Conservation (phyloP, 495 filamentous ascomycete species). For the Penicillium nucicola region DNA sequence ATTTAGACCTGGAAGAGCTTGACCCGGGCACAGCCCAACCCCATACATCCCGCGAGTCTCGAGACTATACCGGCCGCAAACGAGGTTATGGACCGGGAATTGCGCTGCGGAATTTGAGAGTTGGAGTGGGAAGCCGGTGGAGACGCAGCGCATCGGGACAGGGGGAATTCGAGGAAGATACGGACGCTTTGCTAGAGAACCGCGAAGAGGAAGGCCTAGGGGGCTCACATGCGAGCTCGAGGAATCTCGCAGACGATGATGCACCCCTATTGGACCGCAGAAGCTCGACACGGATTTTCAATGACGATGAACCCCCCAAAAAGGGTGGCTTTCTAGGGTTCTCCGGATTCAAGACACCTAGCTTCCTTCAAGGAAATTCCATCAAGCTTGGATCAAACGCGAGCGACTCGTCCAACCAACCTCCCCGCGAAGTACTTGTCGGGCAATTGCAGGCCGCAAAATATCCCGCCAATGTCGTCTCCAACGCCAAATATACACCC, state of each 20-base stretch:
- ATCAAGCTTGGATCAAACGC: constrained; percentile 4
- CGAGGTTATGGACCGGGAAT: constrained; percentile 57
- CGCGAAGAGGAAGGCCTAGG: constrained; percentile 38
- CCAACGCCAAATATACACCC: constrained; percentile 97
- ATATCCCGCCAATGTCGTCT: constrained; percentile 72
- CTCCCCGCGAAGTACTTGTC: constrained; percentile 43
- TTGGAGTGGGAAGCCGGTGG: constrained; percentile 63
- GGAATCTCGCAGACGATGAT: constrained; percentile 56
- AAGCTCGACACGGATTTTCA: constrained; percentile 27
- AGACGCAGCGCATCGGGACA: constrained; percentile 42
- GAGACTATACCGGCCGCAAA: constrained; percentile 37
- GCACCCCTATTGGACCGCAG: constrained; percentile 57
- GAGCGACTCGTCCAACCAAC: constrained; percentile 27
- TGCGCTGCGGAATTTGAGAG: constrained; percentile 67
- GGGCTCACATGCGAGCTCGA: constrained; percentile 48
- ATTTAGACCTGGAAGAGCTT: constrained; percentile 69
- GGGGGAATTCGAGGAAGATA: constrained; percentile 50
- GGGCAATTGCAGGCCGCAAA: constrained; percentile 40
- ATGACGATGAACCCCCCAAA: constrained; percentile 25
- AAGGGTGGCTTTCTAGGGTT: constrained; percentile 27
- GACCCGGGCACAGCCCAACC: constrained; percentile 52
- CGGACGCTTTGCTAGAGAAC: constrained; percentile 54
- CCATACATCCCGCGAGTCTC: constrained; percentile 36
- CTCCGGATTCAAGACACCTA: constrained; percentile 26
- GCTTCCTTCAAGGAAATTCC: constrained; percentile 18